Conservation (phyloP, 2,329 filamentous ascomycete species). For the Pyricularia pennisetigena region DNA sequence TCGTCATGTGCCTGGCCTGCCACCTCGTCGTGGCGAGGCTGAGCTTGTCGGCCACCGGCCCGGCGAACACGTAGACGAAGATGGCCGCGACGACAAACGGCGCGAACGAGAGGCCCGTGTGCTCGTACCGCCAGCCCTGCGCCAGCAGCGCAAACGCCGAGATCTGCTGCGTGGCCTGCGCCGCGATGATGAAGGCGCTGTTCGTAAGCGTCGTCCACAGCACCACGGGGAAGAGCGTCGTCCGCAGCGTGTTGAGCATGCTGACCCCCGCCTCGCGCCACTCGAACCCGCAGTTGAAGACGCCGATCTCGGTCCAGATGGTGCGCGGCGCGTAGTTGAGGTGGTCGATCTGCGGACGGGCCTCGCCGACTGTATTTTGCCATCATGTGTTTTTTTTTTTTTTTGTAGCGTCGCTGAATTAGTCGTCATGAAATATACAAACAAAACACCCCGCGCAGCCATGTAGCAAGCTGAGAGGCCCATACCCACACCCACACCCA, state of each 20-base stretch:
- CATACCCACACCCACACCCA: too few relatives aligned
- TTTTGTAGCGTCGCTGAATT: neutral
- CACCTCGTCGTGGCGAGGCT: slow-evolving; percentile 18
- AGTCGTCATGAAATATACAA: neutral
- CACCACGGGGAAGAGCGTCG: slow-evolving; percentile 21
- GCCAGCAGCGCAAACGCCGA: slow-evolving; percentile 15
- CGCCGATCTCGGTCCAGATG: slow-evolving; percentile 19
- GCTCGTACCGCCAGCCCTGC: slow-evolving; percentile 19
- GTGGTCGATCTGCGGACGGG: slow-evolving; percentile 19
- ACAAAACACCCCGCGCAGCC: too few relatives aligned
- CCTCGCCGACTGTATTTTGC: too few relatives aligned
- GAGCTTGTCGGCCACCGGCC: slow-evolving; percentile 18
- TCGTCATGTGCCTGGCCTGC: neutral
- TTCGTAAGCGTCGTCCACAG: slow-evolving; percentile 21
- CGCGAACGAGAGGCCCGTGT: slow-evolving; percentile 17
- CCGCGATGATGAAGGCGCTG: slow-evolving; percentile 17
- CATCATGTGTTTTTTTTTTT: too few relatives aligned
- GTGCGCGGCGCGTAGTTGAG: slow-evolving; percentile 16
- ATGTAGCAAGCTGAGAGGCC: too few relatives aligned
- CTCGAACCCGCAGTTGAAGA: slow-evolving; percentile 20
- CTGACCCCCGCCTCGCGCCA: slow-evolving; percentile 15
- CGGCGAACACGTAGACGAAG: slow-evolving; percentile 15
- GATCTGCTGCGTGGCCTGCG: slow-evolving; percentile 18
- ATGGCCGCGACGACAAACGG: slow-evolving; percentile 14
- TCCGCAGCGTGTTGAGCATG: slow-evolving; percentile 20